Evolutionary conservation across 2,329 filamentous ascomycete genomes (phyloP), one percentile per base, ranked within the genome.

Genomic region (Trichoderma lentiforme): DNA sequence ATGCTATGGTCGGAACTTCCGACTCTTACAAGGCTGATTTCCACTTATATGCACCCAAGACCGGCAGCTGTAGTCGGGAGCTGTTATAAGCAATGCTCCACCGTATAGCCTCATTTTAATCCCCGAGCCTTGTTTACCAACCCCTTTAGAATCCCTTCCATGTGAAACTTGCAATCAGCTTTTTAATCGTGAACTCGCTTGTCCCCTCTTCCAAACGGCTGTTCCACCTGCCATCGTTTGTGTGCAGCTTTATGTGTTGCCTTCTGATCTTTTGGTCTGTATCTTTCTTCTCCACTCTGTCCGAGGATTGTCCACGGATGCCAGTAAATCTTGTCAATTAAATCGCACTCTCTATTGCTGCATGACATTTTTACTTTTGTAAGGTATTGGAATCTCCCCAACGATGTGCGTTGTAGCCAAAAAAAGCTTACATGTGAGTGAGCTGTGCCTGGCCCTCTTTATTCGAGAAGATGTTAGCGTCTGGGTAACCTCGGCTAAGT

Each of bases 401-500:
- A 51, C 2, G 9, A 51, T 51, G n/a, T 51, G n/a, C 1, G 1
- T 51, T 12, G 43, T 51, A 51, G 9, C 43, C 4, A 51, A 51
- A 21, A 51, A 9, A 1, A 53, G 47, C n/a, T 53, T 53, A 53
- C n/a, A 53, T 53, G 47, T 53, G 21, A 24, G 21, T 53, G 21
- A 53, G 47, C 21, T 53, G 21, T 2, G 3, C 11, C 1, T 53
- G 47, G 9, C n/a, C 8, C 1, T 24, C 21, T 3, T 21, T 24
- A 21, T 24, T 21, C 18, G 43, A 51, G 43, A 51, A 51, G 43
- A 51, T 51, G 39, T 21, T 28, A 34, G 28, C 26, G 15, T 34
- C 24, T 66, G 43, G 34, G 62, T 73, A 73, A 73, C 73, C 73
- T 73, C 71, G 73, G 73, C 73, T 73, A 73, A 68, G 30, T 32